Conservation (phyloP, 176 grass and related monocot genomes). For the Carex littledalei region DNA sequence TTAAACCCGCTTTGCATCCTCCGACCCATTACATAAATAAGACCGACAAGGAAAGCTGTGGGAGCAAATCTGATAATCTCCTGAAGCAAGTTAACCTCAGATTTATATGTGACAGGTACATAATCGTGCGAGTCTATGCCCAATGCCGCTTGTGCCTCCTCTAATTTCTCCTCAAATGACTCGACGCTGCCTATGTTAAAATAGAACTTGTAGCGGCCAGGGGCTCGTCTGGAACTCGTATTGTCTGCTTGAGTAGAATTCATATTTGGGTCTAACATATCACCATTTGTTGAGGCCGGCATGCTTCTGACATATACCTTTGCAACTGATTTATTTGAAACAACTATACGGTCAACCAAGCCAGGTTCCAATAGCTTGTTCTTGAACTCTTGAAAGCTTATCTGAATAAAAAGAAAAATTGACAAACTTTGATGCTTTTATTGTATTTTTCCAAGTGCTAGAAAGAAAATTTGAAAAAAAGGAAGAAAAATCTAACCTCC, state of each 20-base stretch:
- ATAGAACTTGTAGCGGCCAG: slow-evolving; percentile 65
- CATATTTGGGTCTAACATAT: slow-evolving; percentile 25
- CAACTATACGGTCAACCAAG: slow-evolving; percentile 88
- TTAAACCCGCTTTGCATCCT: slow-evolving; percentile 61
- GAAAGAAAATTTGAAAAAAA: slow-evolving; percentile 11
- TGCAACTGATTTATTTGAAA: slow-evolving; percentile 82
- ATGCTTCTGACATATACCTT: slow-evolving; percentile 70
- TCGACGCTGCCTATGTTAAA: slow-evolving; percentile 97
- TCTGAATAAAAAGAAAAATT: slow-evolving; percentile 36
- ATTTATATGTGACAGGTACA: slow-evolving; percentile 66
- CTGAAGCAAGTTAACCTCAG: slow-evolving; percentile 59
- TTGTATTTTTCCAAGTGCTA: neutral
- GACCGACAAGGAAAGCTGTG: slow-evolving; percentile 48
- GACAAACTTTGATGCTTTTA: neutral
- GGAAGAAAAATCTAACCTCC: slow-evolving; percentile 47
- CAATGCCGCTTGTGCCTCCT: slow-evolving; percentile 65
- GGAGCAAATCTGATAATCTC: slow-evolving; percentile 60
- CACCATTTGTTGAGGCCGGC: slow-evolving; percentile 31
- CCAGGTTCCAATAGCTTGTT: slow-evolving; percentile 82
- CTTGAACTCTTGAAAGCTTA: slow-evolving; percentile 97
- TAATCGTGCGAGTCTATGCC: slow-evolving; percentile 72
- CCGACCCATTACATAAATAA: slow-evolving; percentile 50
- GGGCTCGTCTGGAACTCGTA: slow-evolving; percentile 8
- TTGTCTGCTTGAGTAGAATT: slow-evolving; percentile 12
- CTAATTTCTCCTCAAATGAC: slow-evolving; percentile 87